A percentile compares a stretch with the other conserved stretches of the same genome.
These are phyloP conservation scores for Phytophthora colocasiae DNA, from an alignment of 352 stramenopile species.

Conservation along the genomic window DNA sequence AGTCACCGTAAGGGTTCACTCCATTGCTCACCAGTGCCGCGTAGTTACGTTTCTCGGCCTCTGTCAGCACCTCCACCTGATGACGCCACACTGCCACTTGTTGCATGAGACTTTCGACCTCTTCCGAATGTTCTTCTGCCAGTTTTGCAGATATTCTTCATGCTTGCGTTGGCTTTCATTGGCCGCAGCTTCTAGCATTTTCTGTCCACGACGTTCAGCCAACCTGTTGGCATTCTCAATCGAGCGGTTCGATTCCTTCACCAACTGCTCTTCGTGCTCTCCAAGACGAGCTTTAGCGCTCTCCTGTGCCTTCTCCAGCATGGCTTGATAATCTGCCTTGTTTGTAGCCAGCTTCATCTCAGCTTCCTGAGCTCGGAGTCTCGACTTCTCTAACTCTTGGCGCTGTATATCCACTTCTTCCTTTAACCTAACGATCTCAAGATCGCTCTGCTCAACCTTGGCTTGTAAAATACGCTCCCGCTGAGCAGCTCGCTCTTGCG, in stretches of 20 bases:
- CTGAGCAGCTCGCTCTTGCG: slow-evolving; percentile 35
- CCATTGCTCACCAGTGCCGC: slow-evolving; percentile 66
- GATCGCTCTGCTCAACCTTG: slow-evolving; percentile 48
- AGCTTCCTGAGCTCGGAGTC: slow-evolving; percentile 42
- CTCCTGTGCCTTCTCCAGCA: slow-evolving; percentile 57
- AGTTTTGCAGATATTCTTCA: slow-evolving; percentile 82
- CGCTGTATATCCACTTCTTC: slow-evolving; percentile 46
- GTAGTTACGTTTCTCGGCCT: slow-evolving; percentile 84
- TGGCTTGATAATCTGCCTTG: slow-evolving; percentile 51
- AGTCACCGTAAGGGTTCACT: slow-evolving; percentile 63
- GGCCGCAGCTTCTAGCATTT: slow-evolving; percentile 60
- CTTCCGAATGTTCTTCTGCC: slow-evolving; percentile 82
- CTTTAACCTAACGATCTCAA: slow-evolving; percentile 49
- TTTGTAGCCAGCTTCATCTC: slow-evolving; percentile 43
- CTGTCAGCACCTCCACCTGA: slow-evolving; percentile 85
- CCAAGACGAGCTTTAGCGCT: slow-evolving; percentile 54
- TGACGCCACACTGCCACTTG: slow-evolving; percentile 86
- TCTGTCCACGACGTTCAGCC: slow-evolving; percentile 60
- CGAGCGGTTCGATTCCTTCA: slow-evolving; percentile 82
- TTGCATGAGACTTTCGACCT: slow-evolving; percentile 83
- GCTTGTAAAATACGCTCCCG: slow-evolving; percentile 36
- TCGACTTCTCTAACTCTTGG: slow-evolving; percentile 44
- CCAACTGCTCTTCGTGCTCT: slow-evolving; percentile 69
- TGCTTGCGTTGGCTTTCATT: slow-evolving; percentile 64
- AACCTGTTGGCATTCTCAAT: slow-evolving; percentile 71